Evolutionary conservation across 2,329 filamentous ascomycete species (phyloP).

Genomic region (Ceratocystis papillata): DNA sequence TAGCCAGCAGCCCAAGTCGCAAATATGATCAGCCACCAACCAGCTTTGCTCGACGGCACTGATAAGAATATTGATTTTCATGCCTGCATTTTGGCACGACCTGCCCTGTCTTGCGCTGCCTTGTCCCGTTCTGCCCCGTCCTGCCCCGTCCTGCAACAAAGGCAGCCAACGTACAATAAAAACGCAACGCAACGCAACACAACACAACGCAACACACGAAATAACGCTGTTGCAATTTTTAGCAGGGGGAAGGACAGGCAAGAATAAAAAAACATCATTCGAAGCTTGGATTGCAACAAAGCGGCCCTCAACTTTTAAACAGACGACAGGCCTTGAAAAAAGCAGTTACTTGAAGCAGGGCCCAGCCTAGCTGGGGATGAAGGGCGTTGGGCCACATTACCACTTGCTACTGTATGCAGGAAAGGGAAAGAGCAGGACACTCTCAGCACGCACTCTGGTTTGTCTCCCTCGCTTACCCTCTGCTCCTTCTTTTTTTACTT

Average conservation of each 20-base stretch:
- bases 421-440: background rate
- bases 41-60: background rate
- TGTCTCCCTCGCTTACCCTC: background rate
- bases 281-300: conserved; percentile 11
- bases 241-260: background rate
- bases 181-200: background rate
- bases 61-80: background rate
- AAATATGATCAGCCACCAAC: background rate
- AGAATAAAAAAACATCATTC: background rate
- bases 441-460: background rate
- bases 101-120: too few relatives aligned
- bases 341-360: background rate
- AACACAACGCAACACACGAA: background rate
- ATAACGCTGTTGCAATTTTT: background rate
- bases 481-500: background rate
- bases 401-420: background rate
- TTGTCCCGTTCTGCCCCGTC: background rate
- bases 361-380: background rate
- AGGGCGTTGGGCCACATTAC: background rate
- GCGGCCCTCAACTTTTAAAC: conserved; percentile 4
- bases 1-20: background rate
- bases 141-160: background rate
- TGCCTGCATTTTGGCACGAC: background rate
- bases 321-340: conserved; percentile 8
- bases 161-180: background rate